Conservation (phyloP, 192 early-diverging fungal genomes). For the Coemansia sp. region DNA sequence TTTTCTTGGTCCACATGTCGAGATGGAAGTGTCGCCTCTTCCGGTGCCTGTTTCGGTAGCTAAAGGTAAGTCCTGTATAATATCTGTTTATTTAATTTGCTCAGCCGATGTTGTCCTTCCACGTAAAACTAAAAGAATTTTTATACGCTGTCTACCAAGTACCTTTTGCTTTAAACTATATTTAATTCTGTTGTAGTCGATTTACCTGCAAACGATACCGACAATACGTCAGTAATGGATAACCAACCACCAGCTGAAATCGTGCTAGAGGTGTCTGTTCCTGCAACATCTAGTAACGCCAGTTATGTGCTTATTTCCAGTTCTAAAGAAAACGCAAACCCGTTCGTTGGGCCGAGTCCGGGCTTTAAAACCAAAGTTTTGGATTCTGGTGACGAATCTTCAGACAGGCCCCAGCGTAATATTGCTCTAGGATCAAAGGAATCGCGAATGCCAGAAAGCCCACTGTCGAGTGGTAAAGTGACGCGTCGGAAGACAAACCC, state of each 20-base stretch:
- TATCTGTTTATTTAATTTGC: too few relatives aligned
- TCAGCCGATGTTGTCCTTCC: too few relatives aligned
- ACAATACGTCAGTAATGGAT: not conserved
- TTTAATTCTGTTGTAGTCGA: not conserved
- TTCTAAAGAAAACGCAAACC: not conserved
- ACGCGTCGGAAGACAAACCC: constrained; percentile 22
- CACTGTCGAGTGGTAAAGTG: constrained; percentile 37
- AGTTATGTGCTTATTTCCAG: not conserved
- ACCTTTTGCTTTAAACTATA: too few relatives aligned
- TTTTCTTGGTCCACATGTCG: not conserved
- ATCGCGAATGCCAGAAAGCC: not conserved
- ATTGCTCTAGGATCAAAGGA: not conserved
- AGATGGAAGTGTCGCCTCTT: not conserved
- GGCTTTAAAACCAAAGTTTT: not conserved
- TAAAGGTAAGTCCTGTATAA: not conserved
- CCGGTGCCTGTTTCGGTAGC: not conserved
- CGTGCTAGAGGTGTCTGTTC: not conserved
- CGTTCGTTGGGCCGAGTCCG: not conserved
- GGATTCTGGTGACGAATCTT: not conserved
- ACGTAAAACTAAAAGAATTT: too few relatives aligned
- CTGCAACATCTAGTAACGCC: not conserved
- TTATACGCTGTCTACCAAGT: too few relatives aligned
- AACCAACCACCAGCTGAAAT: not conserved
- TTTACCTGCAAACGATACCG: not conserved
- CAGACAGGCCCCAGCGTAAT: not conserved